These are phyloP conservation scores for Penstemon eatonii DNA, from an alignment of 257 asterid species.

Conservation along the genomic window DNA sequence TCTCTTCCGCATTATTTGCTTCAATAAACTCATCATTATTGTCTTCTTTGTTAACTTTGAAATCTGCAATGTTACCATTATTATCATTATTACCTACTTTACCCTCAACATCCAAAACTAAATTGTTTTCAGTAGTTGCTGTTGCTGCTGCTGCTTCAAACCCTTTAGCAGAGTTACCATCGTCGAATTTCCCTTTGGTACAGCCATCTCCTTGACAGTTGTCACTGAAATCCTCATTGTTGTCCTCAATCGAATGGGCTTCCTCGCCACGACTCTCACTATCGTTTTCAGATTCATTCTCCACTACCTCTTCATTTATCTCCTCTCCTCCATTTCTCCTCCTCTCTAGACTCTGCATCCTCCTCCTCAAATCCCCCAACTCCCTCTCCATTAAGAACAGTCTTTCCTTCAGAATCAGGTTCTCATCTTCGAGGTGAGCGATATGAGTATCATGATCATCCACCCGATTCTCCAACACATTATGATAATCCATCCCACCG, in stretches of 20 bases:
- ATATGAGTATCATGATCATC: slow-evolving; percentile 83
- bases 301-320: slow-evolving; percentile 58
- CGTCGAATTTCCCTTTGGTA: slow-evolving; percentile 27
- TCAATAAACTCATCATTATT: slow-evolving; percentile 19
- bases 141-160: slow-evolving; percentile 2
- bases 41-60: slow-evolving; percentile 20
- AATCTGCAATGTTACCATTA: not conserved
- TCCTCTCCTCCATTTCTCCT: slow-evolving; percentile 39
- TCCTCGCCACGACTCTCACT: slow-evolving; percentile 59
- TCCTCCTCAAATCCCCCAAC: slow-evolving; percentile 65
- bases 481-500: slow-evolving; percentile 52
- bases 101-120: slow-evolving; percentile 16
- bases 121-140: slow-evolving; percentile 9
- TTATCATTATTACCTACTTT: slow-evolving; percentile 19
- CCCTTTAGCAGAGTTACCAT: slow-evolving; percentile 17
- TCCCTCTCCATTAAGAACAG: slow-evolving; percentile 81
- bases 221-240: slow-evolving; percentile 46
- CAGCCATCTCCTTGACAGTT: slow-evolving; percentile 29
- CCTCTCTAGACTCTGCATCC: slow-evolving; percentile 66
- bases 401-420: slow-evolving; percentile 72
- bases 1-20: slow-evolving; percentile 14
- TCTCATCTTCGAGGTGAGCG: slow-evolving; percentile 79
- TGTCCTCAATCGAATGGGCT: slow-evolving; percentile 50
- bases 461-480: slow-evolving; percentile 69
- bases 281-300: slow-evolving; percentile 65